Evolutionary conservation across 257 asterid genomes (phyloP).

Genomic region (Primulina huaijiensis): DNA sequence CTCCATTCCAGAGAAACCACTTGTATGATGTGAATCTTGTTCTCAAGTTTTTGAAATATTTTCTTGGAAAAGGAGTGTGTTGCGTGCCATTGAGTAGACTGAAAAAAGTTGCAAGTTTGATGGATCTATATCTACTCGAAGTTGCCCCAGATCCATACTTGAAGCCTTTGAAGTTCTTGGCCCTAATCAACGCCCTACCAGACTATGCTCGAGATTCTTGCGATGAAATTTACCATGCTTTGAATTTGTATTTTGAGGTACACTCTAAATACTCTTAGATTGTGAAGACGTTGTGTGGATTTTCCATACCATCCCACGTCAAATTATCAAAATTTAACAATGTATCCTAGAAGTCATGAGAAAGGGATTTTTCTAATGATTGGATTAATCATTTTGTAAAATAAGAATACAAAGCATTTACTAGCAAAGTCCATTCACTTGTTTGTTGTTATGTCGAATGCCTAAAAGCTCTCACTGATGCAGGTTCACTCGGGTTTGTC

Average conservation of each 20-base stretch:
- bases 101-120: slow-evolving; percentile 52
- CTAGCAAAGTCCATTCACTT: neutral
- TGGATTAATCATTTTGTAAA: no score
- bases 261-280: neutral
- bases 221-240: slow-evolving; percentile 59
- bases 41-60: slow-evolving; percentile 53
- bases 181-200: slow-evolving; percentile 54
- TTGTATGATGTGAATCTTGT: slow-evolving; percentile 72
- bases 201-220: slow-evolving; percentile 64
- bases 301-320: neutral
- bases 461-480: neutral
- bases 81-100: slow-evolving; percentile 59
- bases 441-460: neutral
- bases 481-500: slow-evolving; percentile 71
- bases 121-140: slow-evolving; percentile 71
- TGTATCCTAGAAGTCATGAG: no score
- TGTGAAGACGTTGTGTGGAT: neutral
- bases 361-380: no score
- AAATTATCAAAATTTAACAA: no score
- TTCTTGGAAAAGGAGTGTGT: slow-evolving; percentile 57
- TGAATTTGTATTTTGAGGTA: slow-evolving; percentile 72
- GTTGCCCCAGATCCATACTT: slow-evolving; percentile 80
- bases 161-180: slow-evolving; percentile 61
- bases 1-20: slow-evolving; percentile 46
- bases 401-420: neutral